These are phyloP conservation scores for Lomentospora prolificans DNA, from an alignment of 2,329 filamentous ascomycete genomes.

Conservation along the genomic window DNA sequence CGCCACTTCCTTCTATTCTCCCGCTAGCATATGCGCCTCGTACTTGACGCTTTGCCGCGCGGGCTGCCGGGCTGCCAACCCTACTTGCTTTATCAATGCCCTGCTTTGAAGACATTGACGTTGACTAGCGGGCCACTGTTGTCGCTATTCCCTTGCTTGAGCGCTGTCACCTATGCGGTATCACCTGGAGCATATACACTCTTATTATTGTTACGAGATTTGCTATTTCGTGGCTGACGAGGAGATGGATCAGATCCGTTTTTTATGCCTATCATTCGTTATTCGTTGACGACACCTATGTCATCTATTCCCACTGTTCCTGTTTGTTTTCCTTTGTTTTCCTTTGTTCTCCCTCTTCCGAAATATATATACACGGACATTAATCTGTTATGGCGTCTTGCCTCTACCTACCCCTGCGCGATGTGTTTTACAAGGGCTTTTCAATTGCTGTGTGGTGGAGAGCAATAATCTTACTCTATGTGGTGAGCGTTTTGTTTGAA, in stretches of 20 bases:
- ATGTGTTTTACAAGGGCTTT: background rate
- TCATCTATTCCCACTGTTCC: background rate
- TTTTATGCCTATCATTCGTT: too few relatives aligned
- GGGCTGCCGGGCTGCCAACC: background rate
- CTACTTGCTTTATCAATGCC: background rate
- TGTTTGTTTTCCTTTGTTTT: background rate
- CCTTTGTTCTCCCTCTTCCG: slow-evolving; percentile 2
- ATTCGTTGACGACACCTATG: too few relatives aligned
- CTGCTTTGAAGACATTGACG: too few relatives aligned
- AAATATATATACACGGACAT: background rate
- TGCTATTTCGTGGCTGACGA: too few relatives aligned
- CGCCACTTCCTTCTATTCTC: too few relatives aligned
- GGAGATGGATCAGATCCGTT: too few relatives aligned
- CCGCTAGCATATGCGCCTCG: too few relatives aligned
- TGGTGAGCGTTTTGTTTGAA: background rate
- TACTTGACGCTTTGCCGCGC: background rate
- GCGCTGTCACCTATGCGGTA: too few relatives aligned
- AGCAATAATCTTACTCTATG: background rate
- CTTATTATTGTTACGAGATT: too few relatives aligned
- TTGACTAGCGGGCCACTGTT: too few relatives aligned
- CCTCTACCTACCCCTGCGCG: background rate
- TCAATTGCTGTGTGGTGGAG: background rate
- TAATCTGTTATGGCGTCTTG: background rate
- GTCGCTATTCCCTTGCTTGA: too few relatives aligned
- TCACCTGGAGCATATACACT: too few relatives aligned